Base-by-base conservation (phyloP, 257 asterid species). In the Gentiana straminea region DNA sequence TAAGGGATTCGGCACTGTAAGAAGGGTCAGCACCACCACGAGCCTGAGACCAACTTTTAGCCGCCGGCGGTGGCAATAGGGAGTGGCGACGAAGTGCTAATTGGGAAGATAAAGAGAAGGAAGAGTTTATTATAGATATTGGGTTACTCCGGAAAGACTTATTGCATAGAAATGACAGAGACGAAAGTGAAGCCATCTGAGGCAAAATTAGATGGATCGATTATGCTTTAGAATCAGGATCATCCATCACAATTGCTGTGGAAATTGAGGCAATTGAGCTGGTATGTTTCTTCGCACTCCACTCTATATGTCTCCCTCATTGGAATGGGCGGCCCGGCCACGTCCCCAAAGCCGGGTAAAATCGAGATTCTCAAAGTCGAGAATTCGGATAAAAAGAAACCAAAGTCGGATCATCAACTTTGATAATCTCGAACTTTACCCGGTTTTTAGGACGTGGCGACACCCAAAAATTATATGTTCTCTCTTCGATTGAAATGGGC, bases 1-100 rank as follows among this genome's bases (percentile, higher is more conserved):
- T 76, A 64, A 82, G 33, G 67, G 84, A 58, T 62, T 80, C 86
- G 13, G 79, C 76, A 33, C 77, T 75, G 54, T 58, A 64, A 12
- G 76, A 24, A 24, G 24, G 65, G 52, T 56, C 79, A 59, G 58
- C 13, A 63, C 72, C 61, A n/a, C 76, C 59, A 34, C 79, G 67
- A 9, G 75, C 71, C 41, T 67, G 80, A 0, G 86, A 72, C 37
- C 71, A 61, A 7, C 82, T 74, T 72, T 74, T 81, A 35, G 81
- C 41, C n/a, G 84, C 73, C 9, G 58, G 57, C 9, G 69, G 67
- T n/a, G 61, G 59, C 54, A 24, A 24, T 24, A 79, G 66, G 50
- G 78, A 62, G 50, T 61, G 78, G 35, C 38, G 50, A 9, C 59
- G 51, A 44, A 62, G 67, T 15, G 50, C 64, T 35, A 69, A 60